A percentile compares a stretch with the other conserved stretches of the same genome.
Conservation (phyloP, 352 stramenopile species). For the Pythium coloratum region DNA sequence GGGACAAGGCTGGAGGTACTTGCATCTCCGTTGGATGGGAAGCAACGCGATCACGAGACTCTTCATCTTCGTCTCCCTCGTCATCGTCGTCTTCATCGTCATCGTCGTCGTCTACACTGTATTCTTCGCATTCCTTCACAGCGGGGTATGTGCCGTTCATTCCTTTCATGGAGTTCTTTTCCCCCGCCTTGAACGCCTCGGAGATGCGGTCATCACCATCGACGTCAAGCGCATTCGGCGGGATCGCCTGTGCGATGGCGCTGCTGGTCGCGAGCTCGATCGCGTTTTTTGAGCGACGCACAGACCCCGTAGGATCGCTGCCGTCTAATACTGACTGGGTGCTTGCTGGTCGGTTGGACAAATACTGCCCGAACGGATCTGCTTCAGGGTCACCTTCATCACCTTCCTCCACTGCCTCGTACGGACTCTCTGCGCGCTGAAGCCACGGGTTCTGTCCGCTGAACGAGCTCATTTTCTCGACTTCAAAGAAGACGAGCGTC, state of each 20-base stretch:
- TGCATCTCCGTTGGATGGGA: slow-evolving; percentile 38
- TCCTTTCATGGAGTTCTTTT: slow-evolving; percentile 10
- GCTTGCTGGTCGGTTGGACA: background rate
- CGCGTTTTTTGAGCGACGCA: slow-evolving; percentile 43
- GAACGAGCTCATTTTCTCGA: slow-evolving; percentile 46
- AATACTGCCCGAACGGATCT: slow-evolving; percentile 9
- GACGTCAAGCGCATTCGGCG: slow-evolving; percentile 40
- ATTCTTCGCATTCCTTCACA: slow-evolving; percentile 33
- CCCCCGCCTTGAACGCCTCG: slow-evolving; percentile 18
- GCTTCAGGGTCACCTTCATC: slow-evolving; percentile 2
- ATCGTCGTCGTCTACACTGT: slow-evolving; percentile 19
- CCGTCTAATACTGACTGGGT: background rate
- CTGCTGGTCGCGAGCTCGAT: slow-evolving; percentile 78
- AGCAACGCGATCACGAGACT: slow-evolving; percentile 54
- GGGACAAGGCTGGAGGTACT: slow-evolving; percentile 4
- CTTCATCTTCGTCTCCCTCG: slow-evolving; percentile 35
- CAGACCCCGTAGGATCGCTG: background rate
- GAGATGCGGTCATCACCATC: slow-evolving; percentile 26
- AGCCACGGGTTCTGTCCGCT: slow-evolving; percentile 56
- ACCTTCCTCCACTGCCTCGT: slow-evolving; percentile 11
- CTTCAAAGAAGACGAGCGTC: slow-evolving; percentile 85
- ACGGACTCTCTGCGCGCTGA: slow-evolving; percentile 31
- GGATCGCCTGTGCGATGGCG: slow-evolving; percentile 68
- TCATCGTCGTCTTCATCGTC: slow-evolving; percentile 35
- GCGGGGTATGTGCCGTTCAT: slow-evolving; percentile 3